Base-by-base conservation (phyloP, 2,329 filamentous ascomycete species). In the Epichloe brachyelytri region DNA sequence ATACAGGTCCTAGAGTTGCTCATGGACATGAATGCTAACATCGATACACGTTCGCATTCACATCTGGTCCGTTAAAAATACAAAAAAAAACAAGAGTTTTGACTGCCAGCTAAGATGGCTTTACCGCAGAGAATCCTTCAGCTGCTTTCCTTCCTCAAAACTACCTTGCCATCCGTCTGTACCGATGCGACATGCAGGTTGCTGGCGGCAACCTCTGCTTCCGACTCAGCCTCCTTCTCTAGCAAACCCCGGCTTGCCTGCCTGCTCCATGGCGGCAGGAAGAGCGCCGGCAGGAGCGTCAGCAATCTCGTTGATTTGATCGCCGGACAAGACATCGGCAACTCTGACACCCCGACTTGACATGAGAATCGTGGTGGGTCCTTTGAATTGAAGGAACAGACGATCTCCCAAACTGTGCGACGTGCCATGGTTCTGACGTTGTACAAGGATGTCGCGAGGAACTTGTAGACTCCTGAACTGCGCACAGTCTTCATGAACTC, bases 251-350 rank as follows among this genome's bases (percentile, higher is more conserved):
- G 69, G 70, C 55, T 68, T 69, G 5, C 60, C 65, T 7, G 66
- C 67, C 44, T 70, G 57, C 56, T 75, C 76, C 10, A 84, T 66
- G 2, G 82, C 82, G 37, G 79, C 71, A 2, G 80, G 72, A 0
- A 86, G 76, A 1, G 77, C 75, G 1, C 90, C 91, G 0, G 88
- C 80, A 34, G 89, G 85, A 5, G 82, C 75, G 62, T 90, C 85
- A 0, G 91, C 91, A 54, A 96, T 86, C 69, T 97, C 93, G 58
- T 95, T 90, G 51, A 97, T 79, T 57, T 98, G 84, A 47, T 83
- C 78, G 30, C 77, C 74, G 4, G 83, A 87, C 57, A 98, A 72
- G 3, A 86, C 79, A 57, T 98, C 91, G 49, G 80, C 82, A 43
- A 95, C 71, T 15, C 85, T 77, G 20, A 87, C 80, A 14, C 83